Evolutionary conservation across 129 eudicot genomes (phyloP), one percentile per base, ranked within the genome.

Genomic region (Silybum marianum): DNA sequence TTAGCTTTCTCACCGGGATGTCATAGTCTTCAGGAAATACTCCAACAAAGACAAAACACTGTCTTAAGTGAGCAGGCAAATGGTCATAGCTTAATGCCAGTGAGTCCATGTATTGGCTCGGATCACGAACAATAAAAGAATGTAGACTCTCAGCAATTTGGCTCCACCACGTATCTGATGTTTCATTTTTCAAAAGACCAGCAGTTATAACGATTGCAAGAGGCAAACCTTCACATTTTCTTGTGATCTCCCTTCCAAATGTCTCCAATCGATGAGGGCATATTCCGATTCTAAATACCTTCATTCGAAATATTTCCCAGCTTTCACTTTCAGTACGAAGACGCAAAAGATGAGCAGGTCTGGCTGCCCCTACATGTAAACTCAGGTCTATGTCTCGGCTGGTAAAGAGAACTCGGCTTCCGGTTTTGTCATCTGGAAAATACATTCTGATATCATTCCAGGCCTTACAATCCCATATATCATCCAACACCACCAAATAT

Each of bases 401-500:
- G 0, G 86, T 78, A 65, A 82, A 72, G 2, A 82, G 3, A 14
- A 86, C 75, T 11, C 78, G 78, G 39, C 89, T 86, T 54, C 89
- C 86, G 4, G 40, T 34, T 22, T 73, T 73, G 68, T 81, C 76
- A 77, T 78, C 78, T 44, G 87, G 77, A 48, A 84, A 69, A 66
- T 34, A 80, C 26, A 38, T 74, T 66, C 11, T 48, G n/a, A 86
- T 22, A 28, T 85, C 84, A n/a, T 81, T 66, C 86, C 86, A 85
- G 10, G 76, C 76, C 23, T 19, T 72, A 44, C 30, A 46, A 46
- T 73, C 74, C 83, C 83, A 85, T 1, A 85, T 48, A 73, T 82
- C 86, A 81, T 85, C 88, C 22, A 85, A 62, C 23, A 81, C 78
- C 13, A 85, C 81, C 48, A 85, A 74, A 60, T 81, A 81, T 81